phyloP scores from a whole-genome alignment of 2,329 filamentous ascomycete genomes.

The Claviceps sp. region DNA sequence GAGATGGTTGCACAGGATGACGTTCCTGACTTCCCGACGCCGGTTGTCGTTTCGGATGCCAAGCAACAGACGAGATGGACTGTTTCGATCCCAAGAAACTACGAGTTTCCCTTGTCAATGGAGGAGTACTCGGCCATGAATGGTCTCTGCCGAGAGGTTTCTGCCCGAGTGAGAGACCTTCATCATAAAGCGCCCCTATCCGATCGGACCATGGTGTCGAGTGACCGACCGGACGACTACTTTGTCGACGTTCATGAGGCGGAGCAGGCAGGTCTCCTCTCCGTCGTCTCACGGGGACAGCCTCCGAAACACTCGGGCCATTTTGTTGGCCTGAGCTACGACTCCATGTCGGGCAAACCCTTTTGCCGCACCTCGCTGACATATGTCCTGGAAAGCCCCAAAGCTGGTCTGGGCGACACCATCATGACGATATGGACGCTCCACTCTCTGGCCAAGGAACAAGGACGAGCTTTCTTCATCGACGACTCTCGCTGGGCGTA shows the following conservation, averaged over 20 bases:
- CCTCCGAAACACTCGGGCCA: slow-evolving; percentile 27
- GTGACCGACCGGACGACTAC: slow-evolving; percentile 50
- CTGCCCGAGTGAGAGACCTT: slow-evolving; percentile 40
- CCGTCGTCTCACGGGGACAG: slow-evolving; percentile 22
- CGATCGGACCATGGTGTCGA: slow-evolving; percentile 33
- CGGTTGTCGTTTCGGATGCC: slow-evolving; percentile 54
- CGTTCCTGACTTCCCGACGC: slow-evolving; percentile 59
- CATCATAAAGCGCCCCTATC: slow-evolving; percentile 22
- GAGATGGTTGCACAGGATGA: slow-evolving; percentile 54
- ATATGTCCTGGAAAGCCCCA: slow-evolving; percentile 57
- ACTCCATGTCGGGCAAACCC: slow-evolving; percentile 31
- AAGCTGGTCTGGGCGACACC: slow-evolving; percentile 65
- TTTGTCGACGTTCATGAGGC: slow-evolving; percentile 68
- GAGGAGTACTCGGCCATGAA: slow-evolving; percentile 59
- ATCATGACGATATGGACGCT: slow-evolving; percentile 74
- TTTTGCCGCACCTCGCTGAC: slow-evolving; percentile 62
- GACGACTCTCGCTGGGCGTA: slow-evolving; percentile 79
- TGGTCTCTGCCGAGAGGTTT: slow-evolving; percentile 50
- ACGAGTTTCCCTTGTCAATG: slow-evolving; percentile 52
- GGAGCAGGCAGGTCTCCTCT: slow-evolving; percentile 49
- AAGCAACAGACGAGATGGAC: slow-evolving; percentile 62
- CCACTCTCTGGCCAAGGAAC: slow-evolving; percentile 63
- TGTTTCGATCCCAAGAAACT: slow-evolving; percentile 57
- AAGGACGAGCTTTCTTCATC: slow-evolving; percentile 67
- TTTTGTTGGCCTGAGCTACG: slow-evolving; percentile 35